Conservation (phyloP, 2,329 filamentous ascomycete species). For the Cercospora zeina region DNA sequence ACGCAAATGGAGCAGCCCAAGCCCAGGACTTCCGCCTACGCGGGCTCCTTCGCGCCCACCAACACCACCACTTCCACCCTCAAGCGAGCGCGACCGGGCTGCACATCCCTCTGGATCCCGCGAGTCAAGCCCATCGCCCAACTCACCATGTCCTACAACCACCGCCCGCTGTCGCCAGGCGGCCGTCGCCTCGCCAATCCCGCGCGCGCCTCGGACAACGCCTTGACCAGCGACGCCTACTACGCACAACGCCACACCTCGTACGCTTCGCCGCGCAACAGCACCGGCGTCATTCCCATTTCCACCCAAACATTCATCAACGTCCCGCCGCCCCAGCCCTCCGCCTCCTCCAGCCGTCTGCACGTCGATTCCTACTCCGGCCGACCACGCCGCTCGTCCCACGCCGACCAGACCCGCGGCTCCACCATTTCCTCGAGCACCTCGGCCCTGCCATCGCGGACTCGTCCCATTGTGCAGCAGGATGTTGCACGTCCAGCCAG, state of each 20-base stretch:
- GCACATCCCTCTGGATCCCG: conserved; percentile 26
- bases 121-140: conserved; percentile 31
- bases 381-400: conserved; percentile 49
- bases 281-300: conserved; percentile 43
- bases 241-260: conserved; percentile 32
- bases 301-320: conserved; percentile 42
- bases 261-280: conserved; percentile 40
- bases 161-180: conserved; percentile 41
- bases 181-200: conserved; percentile 40
- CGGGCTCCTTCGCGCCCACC: conserved; percentile 6
- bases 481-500: conserved; percentile 44
- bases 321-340: conserved; percentile 27
- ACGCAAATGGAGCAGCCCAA: conserved; percentile 23
- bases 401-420: conserved; percentile 43
- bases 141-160: conserved; percentile 39
- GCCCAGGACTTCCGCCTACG: conserved; percentile 11
- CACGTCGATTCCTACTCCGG: conserved; percentile 50
- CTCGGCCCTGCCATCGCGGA: conserved; percentile 37
- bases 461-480: conserved; percentile 40
- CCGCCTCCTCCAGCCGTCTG: conserved; percentile 26
- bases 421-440: conserved; percentile 30
- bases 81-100: conserved; percentile 23
- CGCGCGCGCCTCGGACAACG: conserved; percentile 36
- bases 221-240: conserved; percentile 36
- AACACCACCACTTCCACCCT: conserved; percentile 1